A percentile compares a stretch with the other conserved stretches of the same genome.
These are phyloP conservation scores for Polyporus tsugae DNA, from an alignment of 1,284 basidiomycete genomes.

Conservation along the genomic window DNA sequence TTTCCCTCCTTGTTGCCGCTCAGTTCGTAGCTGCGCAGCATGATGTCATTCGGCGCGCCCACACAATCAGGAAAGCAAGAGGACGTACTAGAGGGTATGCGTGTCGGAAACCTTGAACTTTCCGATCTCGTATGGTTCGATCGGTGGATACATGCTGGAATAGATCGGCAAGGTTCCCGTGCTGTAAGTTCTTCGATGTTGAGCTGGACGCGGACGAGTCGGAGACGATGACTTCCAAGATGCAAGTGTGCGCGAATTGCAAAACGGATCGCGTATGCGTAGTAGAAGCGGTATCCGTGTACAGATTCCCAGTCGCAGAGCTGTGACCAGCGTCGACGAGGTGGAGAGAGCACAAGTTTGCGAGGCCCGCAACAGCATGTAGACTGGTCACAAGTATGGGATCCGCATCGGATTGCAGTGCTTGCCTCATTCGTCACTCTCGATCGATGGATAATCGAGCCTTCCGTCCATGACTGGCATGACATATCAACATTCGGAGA, in stretches of 20 bases:
- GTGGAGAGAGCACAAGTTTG: neutral
- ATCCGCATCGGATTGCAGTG: neutral
- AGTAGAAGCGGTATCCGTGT: neutral
- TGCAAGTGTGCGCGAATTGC: neutral
- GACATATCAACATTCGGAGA: neutral
- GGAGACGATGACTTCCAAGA: neutral
- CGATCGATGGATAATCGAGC: neutral
- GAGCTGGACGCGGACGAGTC: neutral
- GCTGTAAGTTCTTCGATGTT: conserved; percentile 6
- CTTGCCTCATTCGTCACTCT: conserved; percentile 4
- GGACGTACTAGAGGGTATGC: conserved; percentile 81
- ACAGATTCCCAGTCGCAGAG: neutral
- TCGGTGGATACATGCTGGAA: conserved; percentile 40
- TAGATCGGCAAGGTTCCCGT: neutral
- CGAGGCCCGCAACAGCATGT: neutral
- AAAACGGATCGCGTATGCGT: neutral
- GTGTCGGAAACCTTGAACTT: conserved; percentile 77
- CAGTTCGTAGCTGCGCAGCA: conserved; percentile 74
- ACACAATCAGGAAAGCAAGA: neutral
- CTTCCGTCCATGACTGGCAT: neutral
- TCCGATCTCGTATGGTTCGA: conserved; percentile 69
- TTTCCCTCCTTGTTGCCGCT: conserved; percentile 79
- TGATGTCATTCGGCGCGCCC: neutral
- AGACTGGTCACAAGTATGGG: neutral
- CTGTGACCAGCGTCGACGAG: neutral